These are phyloP conservation scores for Pyricularia pennisetigena DNA, from an alignment of 2,329 filamentous ascomycete genomes.

Conservation along the genomic window DNA sequence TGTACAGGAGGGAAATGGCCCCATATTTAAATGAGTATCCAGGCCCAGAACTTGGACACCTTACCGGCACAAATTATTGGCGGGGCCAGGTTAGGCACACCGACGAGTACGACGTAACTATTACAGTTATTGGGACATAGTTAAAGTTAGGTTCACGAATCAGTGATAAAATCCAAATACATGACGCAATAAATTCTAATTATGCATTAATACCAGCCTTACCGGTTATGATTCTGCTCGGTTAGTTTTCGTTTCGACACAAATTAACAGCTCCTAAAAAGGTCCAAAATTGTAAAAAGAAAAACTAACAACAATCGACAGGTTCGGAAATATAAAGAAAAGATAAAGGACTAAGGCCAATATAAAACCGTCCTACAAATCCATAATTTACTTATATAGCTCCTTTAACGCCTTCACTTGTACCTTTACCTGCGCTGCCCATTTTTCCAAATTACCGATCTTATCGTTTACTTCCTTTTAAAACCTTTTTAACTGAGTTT, in stretches of 20 bases:
- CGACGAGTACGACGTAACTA: not conserved
- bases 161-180: not conserved
- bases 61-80: not conserved
- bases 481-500: no score
- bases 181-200: not conserved
- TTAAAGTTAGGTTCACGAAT: not conserved
- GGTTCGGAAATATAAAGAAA: not conserved
- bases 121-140: not conserved
- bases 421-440: no score
- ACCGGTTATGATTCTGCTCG: not conserved
- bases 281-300: not conserved
- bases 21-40: not conserved
- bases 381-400: not conserved
- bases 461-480: no score
- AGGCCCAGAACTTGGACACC: not conserved
- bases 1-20: not conserved
- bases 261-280: not conserved
- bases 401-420: not conserved
- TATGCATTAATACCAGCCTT: not conserved
- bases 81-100: not conserved
- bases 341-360: not conserved
- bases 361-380: not conserved
- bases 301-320: not conserved
- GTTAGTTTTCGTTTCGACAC: not conserved
- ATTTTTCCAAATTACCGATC: no score